Percentiles rank a stretch among this genome's conserved stretches.
These are phyloP conservation scores for Claviceps lovelessii DNA, from an alignment of 2,329 filamentous ascomycete species.

Conservation along the genomic window DNA sequence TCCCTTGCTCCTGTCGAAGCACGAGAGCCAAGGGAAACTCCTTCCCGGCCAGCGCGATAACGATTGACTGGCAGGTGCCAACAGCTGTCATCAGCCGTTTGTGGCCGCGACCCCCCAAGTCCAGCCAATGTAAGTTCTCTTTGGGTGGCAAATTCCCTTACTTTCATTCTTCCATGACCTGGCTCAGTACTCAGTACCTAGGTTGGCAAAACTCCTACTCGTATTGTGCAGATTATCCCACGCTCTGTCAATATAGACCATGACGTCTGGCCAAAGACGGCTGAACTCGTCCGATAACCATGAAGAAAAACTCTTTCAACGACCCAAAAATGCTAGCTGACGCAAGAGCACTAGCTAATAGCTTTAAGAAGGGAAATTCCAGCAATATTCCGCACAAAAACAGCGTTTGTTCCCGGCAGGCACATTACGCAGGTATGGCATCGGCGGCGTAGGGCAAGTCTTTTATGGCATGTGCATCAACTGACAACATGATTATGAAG, in stretches of 20 bases:
- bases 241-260: background rate
- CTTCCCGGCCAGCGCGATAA: background rate
- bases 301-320: constrained; percentile 9
- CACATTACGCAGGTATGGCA: background rate
- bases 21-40: background rate
- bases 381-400: background rate
- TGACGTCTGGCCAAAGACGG: background rate
- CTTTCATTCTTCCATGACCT: background rate
- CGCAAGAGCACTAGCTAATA: constrained; percentile 14
- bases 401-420: background rate
- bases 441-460: too few relatives aligned
- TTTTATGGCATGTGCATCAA: background rate
- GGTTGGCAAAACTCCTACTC: background rate
- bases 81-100: background rate
- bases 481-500: background rate
- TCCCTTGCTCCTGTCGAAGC: background rate
- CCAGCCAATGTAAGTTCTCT: background rate
- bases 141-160: background rate
- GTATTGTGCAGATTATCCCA: background rate
- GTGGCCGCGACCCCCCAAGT: background rate
- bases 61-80: constrained; percentile 1
- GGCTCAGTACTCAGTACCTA: background rate
- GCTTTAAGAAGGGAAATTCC: constrained; percentile 11
- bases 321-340: constrained; percentile 14
- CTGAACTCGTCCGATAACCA: background rate